Conservation (phyloP, 169 alveolate species). For the Plasmodium fragile region DNA sequence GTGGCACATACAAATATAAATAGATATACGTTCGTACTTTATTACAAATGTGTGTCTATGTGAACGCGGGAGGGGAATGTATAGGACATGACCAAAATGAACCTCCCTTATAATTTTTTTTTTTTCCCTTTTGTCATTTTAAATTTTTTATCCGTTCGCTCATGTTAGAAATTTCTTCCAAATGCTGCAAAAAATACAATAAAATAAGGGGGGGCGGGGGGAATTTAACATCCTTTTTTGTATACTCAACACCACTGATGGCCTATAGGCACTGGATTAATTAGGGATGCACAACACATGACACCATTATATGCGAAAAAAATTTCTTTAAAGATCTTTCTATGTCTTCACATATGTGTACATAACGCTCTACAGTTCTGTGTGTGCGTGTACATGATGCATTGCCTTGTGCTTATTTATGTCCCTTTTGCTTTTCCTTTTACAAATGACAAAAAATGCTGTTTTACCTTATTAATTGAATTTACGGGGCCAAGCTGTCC, state of each 20-base stretch:
- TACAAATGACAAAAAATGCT: background rate
- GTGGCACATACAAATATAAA: background rate
- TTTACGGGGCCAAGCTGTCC: constrained; percentile 68
- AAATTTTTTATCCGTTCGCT: constrained; percentile 73
- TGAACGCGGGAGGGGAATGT: background rate
- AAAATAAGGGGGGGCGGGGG: background rate
- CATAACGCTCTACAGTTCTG: background rate
- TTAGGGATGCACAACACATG: background rate
- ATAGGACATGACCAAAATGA: background rate
- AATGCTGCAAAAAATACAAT: constrained; percentile 29
- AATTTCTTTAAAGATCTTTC: background rate
- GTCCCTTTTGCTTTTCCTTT: background rate
- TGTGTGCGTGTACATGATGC: background rate
- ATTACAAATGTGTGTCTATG: background rate
- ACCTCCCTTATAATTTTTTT: background rate
- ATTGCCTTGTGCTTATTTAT: background rate
- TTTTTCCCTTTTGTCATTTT: constrained; percentile 13
- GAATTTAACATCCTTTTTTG: background rate
- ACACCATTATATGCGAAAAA: background rate
- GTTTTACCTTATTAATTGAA: constrained; percentile 46
- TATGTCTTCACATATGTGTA: background rate
- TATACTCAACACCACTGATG: background rate
- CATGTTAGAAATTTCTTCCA: constrained; percentile 68
- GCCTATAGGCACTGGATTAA: background rate
- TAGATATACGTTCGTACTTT: background rate